Percentiles rank a stretch among this genome's conserved stretches.
Conservation (phyloP, 371 early-diverging fungal species). For the Chytridiales sp. region DNA sequence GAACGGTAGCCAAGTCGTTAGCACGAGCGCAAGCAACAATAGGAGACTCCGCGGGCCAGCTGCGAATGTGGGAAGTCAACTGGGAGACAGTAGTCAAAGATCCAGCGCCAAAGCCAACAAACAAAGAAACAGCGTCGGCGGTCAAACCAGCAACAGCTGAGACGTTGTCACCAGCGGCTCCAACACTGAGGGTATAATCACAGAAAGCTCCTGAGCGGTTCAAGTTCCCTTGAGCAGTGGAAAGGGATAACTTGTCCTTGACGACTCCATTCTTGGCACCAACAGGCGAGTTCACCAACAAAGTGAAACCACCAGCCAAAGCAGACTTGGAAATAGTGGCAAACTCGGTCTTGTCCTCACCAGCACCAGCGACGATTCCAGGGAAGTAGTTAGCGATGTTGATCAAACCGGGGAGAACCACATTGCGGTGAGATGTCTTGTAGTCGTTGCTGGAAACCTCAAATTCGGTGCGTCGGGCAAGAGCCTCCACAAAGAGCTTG, state of each 20-base stretch:
- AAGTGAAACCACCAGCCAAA: constrained; percentile 83
- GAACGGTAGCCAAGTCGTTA: constrained; percentile 82
- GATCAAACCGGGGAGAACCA: constrained; percentile 85
- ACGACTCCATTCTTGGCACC: constrained; percentile 44
- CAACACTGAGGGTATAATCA: constrained; percentile 76
- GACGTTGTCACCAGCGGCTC: constrained; percentile 64
- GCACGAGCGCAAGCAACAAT: constrained; percentile 83
- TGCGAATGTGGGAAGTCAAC: constrained; percentile 51
- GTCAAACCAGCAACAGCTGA: constrained; percentile 21
- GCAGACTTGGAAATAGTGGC: constrained; percentile 67
- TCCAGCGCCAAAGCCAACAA: constrained; percentile 40
- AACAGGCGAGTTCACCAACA: constrained; percentile 51
- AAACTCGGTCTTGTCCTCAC: constrained; percentile 54
- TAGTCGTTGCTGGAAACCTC: constrained; percentile 80
- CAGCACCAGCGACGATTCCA: constrained; percentile 26
- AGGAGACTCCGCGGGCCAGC: constrained; percentile 71
- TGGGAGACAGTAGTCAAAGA: constrained; percentile 31
- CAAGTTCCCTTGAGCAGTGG: constrained; percentile 53
- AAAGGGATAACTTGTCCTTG: constrained; percentile 55
- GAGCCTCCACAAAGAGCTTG: constrained; percentile 92
- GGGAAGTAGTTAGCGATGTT: constrained; percentile 72
- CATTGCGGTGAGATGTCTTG: constrained; percentile 79
- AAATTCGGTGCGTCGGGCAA: constrained; percentile 70
- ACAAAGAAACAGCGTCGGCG: constrained; percentile 49
- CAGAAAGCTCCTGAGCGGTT: constrained; percentile 57